phyloP scores from a whole-genome alignment of 2,329 filamentous ascomycete species.

The Dactylonectria estremocensis region DNA sequence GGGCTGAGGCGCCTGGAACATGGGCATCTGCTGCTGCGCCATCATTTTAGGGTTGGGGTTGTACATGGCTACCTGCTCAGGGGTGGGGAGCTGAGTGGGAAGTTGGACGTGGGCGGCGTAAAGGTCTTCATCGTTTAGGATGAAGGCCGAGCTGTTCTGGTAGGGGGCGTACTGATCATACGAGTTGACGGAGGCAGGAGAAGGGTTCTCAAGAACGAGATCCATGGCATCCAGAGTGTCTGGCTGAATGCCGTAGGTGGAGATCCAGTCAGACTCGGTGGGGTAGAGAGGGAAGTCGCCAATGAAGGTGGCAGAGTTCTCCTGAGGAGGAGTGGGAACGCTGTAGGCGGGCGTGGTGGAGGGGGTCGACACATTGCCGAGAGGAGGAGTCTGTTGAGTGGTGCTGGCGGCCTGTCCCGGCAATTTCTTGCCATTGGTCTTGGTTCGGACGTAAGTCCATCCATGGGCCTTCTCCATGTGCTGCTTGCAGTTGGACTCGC shows the following conservation, averaged over 20 bases:
- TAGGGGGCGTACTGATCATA: conserved; percentile 73
- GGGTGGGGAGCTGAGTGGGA: conserved; percentile 62
- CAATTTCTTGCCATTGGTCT: conserved; percentile 85
- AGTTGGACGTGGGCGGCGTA: conserved; percentile 73
- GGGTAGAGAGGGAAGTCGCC: conserved; percentile 67
- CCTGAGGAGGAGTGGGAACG: conserved; percentile 72
- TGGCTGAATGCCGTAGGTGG: conserved; percentile 50
- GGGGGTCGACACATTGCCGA: conserved; percentile 75
- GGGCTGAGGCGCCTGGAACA: conserved; percentile 48
- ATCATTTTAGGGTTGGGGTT: conserved; percentile 58
- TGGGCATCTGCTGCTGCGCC: conserved; percentile 59
- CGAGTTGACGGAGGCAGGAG: conserved; percentile 56
- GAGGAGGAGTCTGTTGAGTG: conserved; percentile 69
- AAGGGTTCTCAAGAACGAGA: conserved; percentile 55
- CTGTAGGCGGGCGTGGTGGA: conserved; percentile 66
- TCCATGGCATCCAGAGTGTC: conserved; percentile 60
- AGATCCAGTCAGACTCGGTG: conserved; percentile 62
- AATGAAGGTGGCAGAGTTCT: conserved; percentile 54
- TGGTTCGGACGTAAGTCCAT: conserved; percentile 92
- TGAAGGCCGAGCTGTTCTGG: conserved; percentile 74
- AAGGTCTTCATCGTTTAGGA: conserved; percentile 73
- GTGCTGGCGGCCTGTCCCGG: conserved; percentile 62
- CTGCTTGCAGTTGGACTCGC: conserved; percentile 97
- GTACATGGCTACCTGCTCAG: conserved; percentile 56
- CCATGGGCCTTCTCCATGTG: conserved; percentile 98